Evolutionary conservation across 2,329 filamentous ascomycete genomes (phyloP), one percentile per base, ranked within the genome.

Genomic region (Colletotrichum musae): DNA sequence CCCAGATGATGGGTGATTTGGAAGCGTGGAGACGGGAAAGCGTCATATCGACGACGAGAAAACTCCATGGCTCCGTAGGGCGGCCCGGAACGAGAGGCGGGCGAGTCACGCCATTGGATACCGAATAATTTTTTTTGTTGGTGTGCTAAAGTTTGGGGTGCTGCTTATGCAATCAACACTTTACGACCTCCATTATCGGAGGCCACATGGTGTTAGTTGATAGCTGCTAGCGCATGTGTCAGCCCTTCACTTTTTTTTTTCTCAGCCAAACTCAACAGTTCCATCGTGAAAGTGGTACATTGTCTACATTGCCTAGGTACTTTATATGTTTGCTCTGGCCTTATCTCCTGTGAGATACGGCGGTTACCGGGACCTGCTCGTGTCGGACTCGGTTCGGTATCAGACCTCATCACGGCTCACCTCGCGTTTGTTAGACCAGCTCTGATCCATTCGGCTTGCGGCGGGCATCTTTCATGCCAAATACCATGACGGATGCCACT

Each of bases 341-440:
- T 52, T 58, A 32, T 68, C 60, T 58, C 48, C 13, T 39, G 47
- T 43, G 39, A 58, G 52, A 39, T 39, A 43, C 39, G 18, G 41
- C 58, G 51, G 58, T 51, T 51, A 18, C 58, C 43, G 45, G 36
- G 18, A 53, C 45, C 52, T 26, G 59, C 59, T 52, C 18, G 45
- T 64, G 6, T 61, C 41, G 63, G 48, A 52, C 52, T 52, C 26
- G 53, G 64, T 16, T 61, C 41, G 63, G 48, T 50, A 21, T 48
- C 41, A 18, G 50, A 16, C 48, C 15, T 28, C 43, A 56, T 12
- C 13, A 43, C 18, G 26, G 5, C n/a, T 59, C 32, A 12, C 45
- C 7, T 36, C 32, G 32, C 32, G 32, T 36, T 36, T 36, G 32
- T 10, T 6, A 10, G 32, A 10, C 32, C 32, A 36, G 32, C 32